These are phyloP conservation scores for Pulveroboletus sp. DNA, from an alignment of 768 basidiomycete genomes.

Conservation along the genomic window DNA sequence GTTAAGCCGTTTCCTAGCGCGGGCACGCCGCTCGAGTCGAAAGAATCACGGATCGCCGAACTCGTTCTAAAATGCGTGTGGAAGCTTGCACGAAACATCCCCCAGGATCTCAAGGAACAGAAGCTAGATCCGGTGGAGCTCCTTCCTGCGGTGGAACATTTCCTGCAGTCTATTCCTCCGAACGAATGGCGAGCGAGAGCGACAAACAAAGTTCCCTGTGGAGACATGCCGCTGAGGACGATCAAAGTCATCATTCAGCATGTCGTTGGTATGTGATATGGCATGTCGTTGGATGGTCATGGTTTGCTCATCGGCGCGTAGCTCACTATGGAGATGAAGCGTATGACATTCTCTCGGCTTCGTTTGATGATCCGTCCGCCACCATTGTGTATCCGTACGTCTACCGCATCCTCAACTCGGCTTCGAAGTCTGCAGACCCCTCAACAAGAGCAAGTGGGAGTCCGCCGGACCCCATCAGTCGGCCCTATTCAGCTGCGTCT, in stretches of 20 bases:
- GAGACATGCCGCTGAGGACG: constrained; percentile 96
- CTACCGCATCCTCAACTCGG: constrained; percentile 82
- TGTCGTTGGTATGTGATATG: constrained; percentile 70
- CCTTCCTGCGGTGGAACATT: constrained; percentile 89
- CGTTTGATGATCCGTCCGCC: constrained; percentile 96
- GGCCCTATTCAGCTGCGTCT: constrained; percentile 53
- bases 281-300: constrained; percentile 1
- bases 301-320: constrained; percentile 26
- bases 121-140: constrained; percentile 83
- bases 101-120: constrained; percentile 79
- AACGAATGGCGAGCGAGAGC: constrained; percentile 95
- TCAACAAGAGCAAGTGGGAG: constrained; percentile 20
- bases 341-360: constrained; percentile 83
- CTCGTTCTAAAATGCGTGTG: constrained; percentile 94
- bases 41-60: constrained; percentile 86
- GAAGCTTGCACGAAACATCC: constrained; percentile 94
- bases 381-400: constrained; percentile 96
- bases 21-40: constrained; percentile 67
- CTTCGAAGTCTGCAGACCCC: constrained; percentile 39
- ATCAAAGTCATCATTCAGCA: constrained; percentile 99
- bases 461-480: constrained; percentile 36
- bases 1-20: constrained; percentile 78
- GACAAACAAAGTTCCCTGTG: constrained; percentile 86
- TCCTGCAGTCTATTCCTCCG: constrained; percentile 88
- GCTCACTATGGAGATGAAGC: constrained; percentile 85